Evolutionary conservation across 1,284 basidiomycete genomes (phyloP).

Genomic region (Boletus albobrunnescens): DNA sequence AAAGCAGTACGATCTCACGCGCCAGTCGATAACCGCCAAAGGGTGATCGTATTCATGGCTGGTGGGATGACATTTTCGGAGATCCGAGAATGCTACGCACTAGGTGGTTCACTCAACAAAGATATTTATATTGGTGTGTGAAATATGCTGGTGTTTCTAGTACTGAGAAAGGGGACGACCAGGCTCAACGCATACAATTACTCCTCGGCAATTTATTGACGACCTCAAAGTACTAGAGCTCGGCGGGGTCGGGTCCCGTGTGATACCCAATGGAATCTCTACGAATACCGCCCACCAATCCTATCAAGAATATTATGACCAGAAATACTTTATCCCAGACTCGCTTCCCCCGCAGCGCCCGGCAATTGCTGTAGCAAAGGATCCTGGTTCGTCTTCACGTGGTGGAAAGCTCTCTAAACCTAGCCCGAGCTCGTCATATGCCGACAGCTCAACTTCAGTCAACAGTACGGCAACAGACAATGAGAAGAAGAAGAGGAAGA

Average conservation of each 20-base stretch:
- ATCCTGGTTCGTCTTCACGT: slow-evolving; percentile 30
- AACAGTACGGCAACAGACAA: slow-evolving; percentile 40
- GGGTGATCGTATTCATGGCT: slow-evolving; percentile 89
- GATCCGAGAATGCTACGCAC: slow-evolving; percentile 82
- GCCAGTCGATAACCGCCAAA: slow-evolving; percentile 62
- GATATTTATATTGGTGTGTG: slow-evolving; percentile 85
- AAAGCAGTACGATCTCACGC: slow-evolving; percentile 55
- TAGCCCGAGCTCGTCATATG: slow-evolving; percentile 41
- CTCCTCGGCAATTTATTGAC: slow-evolving; percentile 81
- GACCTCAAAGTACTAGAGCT: slow-evolving; percentile 82
- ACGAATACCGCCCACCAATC: slow-evolving; percentile 45
- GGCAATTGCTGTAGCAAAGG: slow-evolving; percentile 30
- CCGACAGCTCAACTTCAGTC: slow-evolving; percentile 46
- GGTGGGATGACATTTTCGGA: slow-evolving; percentile 98
- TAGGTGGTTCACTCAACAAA: slow-evolving; percentile 72
- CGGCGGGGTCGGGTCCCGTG: slow-evolving; percentile 70
- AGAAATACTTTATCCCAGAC: slow-evolving; percentile 69
- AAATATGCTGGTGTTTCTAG: background rate
- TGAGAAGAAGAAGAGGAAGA: slow-evolving; percentile 78
- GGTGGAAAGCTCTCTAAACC: slow-evolving; percentile 35
- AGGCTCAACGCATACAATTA: slow-evolving; percentile 90
- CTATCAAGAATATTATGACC: slow-evolving; percentile 73
- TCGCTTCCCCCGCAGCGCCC: slow-evolving; percentile 46
- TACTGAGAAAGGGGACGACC: slow-evolving; percentile 6
- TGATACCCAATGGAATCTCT: slow-evolving; percentile 68